A percentile compares a stretch with the other conserved stretches of the same genome.
Conservation (phyloP, 257 asterid genomes). For the Cruciata laevipes region DNA sequence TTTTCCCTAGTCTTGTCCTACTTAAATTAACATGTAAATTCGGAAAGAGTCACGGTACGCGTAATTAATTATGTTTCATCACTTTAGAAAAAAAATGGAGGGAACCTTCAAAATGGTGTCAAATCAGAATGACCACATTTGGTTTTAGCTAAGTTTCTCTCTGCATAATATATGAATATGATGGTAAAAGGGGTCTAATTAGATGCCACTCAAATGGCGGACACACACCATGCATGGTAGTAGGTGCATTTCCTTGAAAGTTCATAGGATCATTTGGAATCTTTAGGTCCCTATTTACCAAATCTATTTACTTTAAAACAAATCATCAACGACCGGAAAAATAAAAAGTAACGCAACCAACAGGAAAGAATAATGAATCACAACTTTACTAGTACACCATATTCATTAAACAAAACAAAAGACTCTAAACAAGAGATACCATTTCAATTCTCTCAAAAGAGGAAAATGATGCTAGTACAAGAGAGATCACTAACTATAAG, state of each 20-base stretch:
- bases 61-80: not conserved
- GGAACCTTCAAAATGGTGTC: slow-evolving; percentile 1
- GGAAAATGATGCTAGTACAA: too few relatives aligned
- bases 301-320: slow-evolving; percentile 13
- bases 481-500: too few relatives aligned
- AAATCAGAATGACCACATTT: not conserved
- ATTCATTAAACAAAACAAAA: slow-evolving; percentile 24
- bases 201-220: slow-evolving; percentile 58
- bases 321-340: not conserved
- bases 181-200: slow-evolving; percentile 37
- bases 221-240: slow-evolving; percentile 62
- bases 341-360: not conserved
- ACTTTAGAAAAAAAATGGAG: not conserved
- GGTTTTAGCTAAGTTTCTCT: not conserved
- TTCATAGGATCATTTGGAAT: slow-evolving; percentile 39
- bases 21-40: not conserved
- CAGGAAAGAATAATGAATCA: slow-evolving; percentile 25
- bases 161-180: slow-evolving; percentile 19
- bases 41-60: not conserved
- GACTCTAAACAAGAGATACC: slow-evolving; percentile 48
- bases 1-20: not conserved
- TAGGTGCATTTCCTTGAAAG: slow-evolving; percentile 55
- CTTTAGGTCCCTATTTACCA: slow-evolving; percentile 27
- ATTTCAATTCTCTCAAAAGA: slow-evolving; percentile 20
- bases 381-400: slow-evolving; percentile 31